These are phyloP conservation scores for Colletotrichum costaricense DNA, from an alignment of 2,329 filamentous ascomycete genomes.

Conservation along the genomic window DNA sequence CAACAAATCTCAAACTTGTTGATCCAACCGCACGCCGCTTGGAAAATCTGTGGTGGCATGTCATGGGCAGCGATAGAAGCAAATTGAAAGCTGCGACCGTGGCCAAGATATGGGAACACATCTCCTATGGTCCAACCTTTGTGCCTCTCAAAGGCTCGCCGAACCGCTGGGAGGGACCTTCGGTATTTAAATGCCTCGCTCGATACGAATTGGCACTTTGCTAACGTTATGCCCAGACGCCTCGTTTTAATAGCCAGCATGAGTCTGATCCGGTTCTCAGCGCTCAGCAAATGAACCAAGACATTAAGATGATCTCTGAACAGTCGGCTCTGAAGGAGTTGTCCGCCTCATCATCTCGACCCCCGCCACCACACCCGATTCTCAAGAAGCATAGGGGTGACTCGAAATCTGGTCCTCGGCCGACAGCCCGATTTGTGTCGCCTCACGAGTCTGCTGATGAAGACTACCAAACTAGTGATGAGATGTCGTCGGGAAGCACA, in stretches of 20 bases:
- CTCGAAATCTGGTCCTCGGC: constrained; percentile 63
- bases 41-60: constrained; percentile 76
- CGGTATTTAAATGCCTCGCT: constrained; percentile 49
- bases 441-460: constrained; percentile 62
- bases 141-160: constrained; percentile 65
- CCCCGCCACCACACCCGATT: constrained; percentile 66
- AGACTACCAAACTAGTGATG: constrained; percentile 45
- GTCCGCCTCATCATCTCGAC: constrained; percentile 56
- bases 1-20: constrained; percentile 66
- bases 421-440: constrained; percentile 71
- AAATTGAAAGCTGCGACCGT: constrained; percentile 64
- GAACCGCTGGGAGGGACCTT: constrained; percentile 63
- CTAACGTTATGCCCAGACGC: constrained; percentile 33
- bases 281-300: constrained; percentile 27
- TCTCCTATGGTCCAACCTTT: constrained; percentile 68
- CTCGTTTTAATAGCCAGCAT: constrained; percentile 34
- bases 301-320: constrained; percentile 32
- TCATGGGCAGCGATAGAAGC: constrained; percentile 69
- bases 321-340: constrained; percentile 40
- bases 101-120: constrained; percentile 67
- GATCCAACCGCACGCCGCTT: constrained; percentile 72
- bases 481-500: constrained; percentile 56
- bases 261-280: constrained; percentile 31
- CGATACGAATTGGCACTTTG: constrained; percentile 1
- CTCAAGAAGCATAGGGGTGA: constrained; percentile 69